Evolutionary conservation across 495 filamentous ascomycete genomes (phyloP), one percentile per base, ranked within the genome.

Genomic region (Aspergillus cavernicola): DNA sequence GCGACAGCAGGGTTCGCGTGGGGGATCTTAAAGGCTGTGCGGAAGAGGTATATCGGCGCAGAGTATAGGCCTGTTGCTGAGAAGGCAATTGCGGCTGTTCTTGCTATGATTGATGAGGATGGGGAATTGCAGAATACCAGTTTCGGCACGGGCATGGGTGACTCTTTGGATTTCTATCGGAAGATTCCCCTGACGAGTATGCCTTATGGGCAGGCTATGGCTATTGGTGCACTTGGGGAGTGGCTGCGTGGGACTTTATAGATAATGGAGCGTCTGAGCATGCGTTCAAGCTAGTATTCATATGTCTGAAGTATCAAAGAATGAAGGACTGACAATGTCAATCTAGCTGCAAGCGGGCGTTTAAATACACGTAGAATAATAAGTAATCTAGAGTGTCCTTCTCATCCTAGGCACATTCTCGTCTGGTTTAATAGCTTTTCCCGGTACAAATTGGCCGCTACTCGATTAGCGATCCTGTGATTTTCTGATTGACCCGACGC

Each of bases 201-300:
- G 86, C 86, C 85, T 20, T 89, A 88, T 60, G 86, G 86, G 1
- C 86, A 89, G 62, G 84, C 85, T 0, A 89, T 89, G 86, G 85
- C 84, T 1, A 85, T 87, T 26, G 85, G 88, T 79, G 82, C 82
- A 0, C 60, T 88, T 49, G 84, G 78, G 9, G 86, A 89, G 64
- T 83, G 84, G 52, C 58, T 85, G 54, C 69, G 84, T 45, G 76
- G 76, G 19, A 85, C 75, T 37, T 33, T 65, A 22, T 70, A 77
- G 24, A n/a, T n/a, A n/a, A n/a, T n/a, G n/a, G n/a, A n/a, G n/a
- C n/a, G n/a, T n/a, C n/a, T n/a, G n/a, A n/a, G n/a, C n/a, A n/a
- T n/a, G n/a, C n/a, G n/a, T n/a, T n/a, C n/a, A n/a, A n/a, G n/a
- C n/a, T n/a, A n/a, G n/a, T n/a, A n/a, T n/a, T n/a, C n/a, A n/a